Evolutionary conservation across 345 rosid genomes (phyloP).

Genomic region (Gynandropsis gynandra): DNA sequence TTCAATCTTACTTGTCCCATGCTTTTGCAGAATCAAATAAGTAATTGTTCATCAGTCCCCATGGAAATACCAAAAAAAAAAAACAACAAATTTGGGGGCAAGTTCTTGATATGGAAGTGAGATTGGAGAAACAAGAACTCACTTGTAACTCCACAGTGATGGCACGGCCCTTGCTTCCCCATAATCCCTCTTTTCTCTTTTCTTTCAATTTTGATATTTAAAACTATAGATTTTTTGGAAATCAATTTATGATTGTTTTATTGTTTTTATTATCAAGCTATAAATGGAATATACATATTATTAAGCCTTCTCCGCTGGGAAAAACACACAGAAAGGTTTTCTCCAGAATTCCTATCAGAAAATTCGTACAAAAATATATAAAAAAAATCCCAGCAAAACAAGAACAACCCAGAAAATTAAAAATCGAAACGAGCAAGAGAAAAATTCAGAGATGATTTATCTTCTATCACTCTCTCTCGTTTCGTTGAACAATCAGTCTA

Average conservation of each 20-base stretch:
- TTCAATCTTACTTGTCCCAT: neutral
- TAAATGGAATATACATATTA: slow-evolving; percentile 12
- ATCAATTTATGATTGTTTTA: neutral
- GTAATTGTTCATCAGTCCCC: too few relatives aligned
- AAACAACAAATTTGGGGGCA: slow-evolving; percentile 3
- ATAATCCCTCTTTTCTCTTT: slow-evolving; percentile 30
- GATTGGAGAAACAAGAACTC: slow-evolving; percentile 52
- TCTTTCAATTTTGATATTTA: neutral
- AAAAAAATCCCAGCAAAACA: slow-evolving; percentile 24
- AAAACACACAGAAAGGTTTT: slow-evolving; percentile 33
- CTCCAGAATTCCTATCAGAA: neutral
- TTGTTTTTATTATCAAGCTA: slow-evolving; percentile 26
- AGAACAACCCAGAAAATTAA: slow-evolving; percentile 19
- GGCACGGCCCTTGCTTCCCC: slow-evolving; percentile 99
- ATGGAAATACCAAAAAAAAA: neutral
- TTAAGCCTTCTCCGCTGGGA: slow-evolving; percentile 31
- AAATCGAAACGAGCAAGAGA: slow-evolving; percentile 16
- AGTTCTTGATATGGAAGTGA: neutral
- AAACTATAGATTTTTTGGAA: slow-evolving; percentile 8
- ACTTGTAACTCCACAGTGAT: slow-evolving; percentile 98
- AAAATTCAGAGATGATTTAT: slow-evolving; percentile 11
- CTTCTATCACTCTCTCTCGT: slow-evolving; percentile 10
- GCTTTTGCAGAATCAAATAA: slow-evolving; percentile 18
- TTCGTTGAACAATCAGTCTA: slow-evolving; percentile 37
- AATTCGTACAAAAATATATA: neutral